A percentile compares a stretch with the other conserved stretches of the same genome.
These are phyloP conservation scores for Dactylis glomerata DNA, from an alignment of 176 grass and related monocot species.

Conservation along the genomic window DNA sequence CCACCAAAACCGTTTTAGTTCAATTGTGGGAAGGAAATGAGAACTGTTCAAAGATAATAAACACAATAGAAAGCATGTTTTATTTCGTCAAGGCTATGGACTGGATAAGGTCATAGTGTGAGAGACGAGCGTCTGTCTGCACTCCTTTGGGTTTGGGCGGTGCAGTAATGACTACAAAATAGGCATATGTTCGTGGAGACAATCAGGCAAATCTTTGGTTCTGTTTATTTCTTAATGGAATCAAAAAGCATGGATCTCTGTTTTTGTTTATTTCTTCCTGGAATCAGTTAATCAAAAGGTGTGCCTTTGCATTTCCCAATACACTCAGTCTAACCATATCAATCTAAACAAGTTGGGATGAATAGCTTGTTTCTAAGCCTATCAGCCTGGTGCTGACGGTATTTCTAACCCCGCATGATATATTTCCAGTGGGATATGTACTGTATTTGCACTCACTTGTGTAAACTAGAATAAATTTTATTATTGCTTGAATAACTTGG, in stretches of 20 bases:
- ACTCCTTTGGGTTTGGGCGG: background rate
- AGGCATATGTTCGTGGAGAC: background rate
- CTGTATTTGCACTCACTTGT: slow-evolving; percentile 3
- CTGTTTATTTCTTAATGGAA: background rate
- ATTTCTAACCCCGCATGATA: background rate
- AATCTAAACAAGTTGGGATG: background rate
- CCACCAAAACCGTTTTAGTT: background rate
- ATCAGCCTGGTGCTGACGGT: background rate
- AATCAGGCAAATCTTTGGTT: background rate
- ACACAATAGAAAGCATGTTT: background rate
- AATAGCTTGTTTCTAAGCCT: background rate
- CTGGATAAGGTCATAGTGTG: background rate
- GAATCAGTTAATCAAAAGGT: background rate
- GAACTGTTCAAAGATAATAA: background rate
- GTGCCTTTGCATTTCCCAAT: background rate
- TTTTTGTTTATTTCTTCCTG: background rate
- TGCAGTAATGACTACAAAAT: background rate
- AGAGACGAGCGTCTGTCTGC: background rate
- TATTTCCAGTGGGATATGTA: background rate
- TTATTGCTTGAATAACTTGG: no score
- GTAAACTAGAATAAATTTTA: no score
- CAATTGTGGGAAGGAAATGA: background rate
- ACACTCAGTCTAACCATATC: background rate
- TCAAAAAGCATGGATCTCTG: background rate
- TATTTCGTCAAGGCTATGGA: background rate